Percentiles rank a stretch among this genome's conserved stretches.
Conservation (phyloP, 805 yeast genomes). For the Cyberlindnera euphorbiae region DNA sequence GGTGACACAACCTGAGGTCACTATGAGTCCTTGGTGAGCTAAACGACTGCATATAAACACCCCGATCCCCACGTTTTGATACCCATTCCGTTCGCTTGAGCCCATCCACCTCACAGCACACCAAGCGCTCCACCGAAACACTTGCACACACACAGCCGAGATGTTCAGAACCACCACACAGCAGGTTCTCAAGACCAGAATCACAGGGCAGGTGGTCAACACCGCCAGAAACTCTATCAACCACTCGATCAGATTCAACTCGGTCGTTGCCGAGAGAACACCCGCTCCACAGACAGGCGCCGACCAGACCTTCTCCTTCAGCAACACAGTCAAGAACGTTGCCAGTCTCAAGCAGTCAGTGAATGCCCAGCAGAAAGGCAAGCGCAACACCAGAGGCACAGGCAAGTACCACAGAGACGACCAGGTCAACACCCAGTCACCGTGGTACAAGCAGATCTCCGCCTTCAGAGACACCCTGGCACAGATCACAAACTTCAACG, state of each 20-base stretch:
- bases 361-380: constrained; percentile 1
- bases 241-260: constrained; percentile 34
- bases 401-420: constrained; percentile 22
- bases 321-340: constrained; percentile 29
- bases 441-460: constrained; percentile 44
- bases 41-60: background rate
- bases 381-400: constrained; percentile 5
- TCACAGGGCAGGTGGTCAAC: constrained; percentile 36
- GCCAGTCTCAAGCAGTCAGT: constrained; percentile 20
- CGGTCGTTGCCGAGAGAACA: constrained; percentile 30
- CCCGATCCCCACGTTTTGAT: too few species aligned
- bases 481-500: constrained; percentile 28
- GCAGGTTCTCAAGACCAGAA: constrained; percentile 30
- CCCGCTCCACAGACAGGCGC: constrained; percentile 17
- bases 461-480: constrained; percentile 49
- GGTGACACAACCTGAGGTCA: background rate
- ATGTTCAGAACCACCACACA: constrained; percentile 25
- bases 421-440: constrained; percentile 28
- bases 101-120: too few species aligned
- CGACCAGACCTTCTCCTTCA: constrained; percentile 18
- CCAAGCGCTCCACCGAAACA: too few species aligned
- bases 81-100: too few species aligned
- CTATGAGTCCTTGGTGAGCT: background rate
- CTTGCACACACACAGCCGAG: too few species aligned
- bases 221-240: constrained; percentile 35